Base-by-base conservation (phyloP, 176 grass and related monocot genomes). In the Cocos nucifera region DNA sequence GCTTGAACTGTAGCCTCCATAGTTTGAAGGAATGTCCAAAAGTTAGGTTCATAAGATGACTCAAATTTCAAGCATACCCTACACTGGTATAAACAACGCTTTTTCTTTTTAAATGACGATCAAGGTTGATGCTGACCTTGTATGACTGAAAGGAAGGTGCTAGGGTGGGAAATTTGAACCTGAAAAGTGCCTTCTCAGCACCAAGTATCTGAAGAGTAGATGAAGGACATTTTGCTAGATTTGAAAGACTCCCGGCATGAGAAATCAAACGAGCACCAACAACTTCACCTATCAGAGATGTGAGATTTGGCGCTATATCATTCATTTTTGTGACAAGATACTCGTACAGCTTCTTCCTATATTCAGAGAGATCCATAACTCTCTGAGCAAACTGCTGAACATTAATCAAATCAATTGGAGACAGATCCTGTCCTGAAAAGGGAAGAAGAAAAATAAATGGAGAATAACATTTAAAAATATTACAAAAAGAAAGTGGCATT, bases 251-350 rank as follows among this genome's bases (percentile, higher is more conserved):
- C 24, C 93, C 93, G 65, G 93, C 93, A 71, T 98, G 84, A 78
- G 93, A 92, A 49, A 98, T 98, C 22, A 98, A 56, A 9, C 88
- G 88, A 18, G 93, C 93, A 63, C 93, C 93, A 58, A 98, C 93
- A 59, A 92, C 68, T 59, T 88, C 92, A 56, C 92, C 92, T 61
- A 97, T 91, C n/a, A 97, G 75, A 1, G 86, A 79, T 28, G 92
- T 78, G 29, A 97, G 63, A 75, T 97, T 97, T 3, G 92, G 92
- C 64, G 92, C 92, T 49, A 97, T 91, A 64, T 91, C 87, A 65
- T 80, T 91, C 92, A 97, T 97, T 75, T 91, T 97, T 23, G 87
- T 88, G 10, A 98, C 87, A 26, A 98, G 88, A 76, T 98, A 98
- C 17, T 98, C 93, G 17, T 98, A 85, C 8, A 98, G 80, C 6